These are phyloP conservation scores for Spergularia bocconei DNA, from an alignment of 148 eudicot genomes.

Conservation along the genomic window DNA sequence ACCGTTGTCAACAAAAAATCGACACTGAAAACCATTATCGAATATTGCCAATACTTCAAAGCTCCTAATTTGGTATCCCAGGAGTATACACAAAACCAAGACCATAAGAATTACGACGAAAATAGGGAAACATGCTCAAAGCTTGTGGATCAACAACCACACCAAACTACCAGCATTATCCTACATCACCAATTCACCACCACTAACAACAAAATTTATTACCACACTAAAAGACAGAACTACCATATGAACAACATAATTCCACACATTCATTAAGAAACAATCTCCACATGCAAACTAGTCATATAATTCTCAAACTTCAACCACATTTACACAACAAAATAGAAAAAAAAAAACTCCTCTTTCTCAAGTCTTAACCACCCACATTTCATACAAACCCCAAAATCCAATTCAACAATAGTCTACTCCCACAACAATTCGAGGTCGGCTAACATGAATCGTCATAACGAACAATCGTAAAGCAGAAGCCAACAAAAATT, in stretches of 20 bases:
- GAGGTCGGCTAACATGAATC: neutral
- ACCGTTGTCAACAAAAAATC: too few species aligned
- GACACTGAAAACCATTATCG: too few species aligned
- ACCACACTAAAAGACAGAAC: too few species aligned
- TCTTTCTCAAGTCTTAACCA: neutral
- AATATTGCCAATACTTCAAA: too few species aligned
- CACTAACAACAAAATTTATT: neutral
- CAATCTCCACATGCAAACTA: neutral
- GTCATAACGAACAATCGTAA: neutral
- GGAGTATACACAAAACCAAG: neutral
- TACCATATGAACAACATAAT: neutral
- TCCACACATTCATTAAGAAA: neutral
- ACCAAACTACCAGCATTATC: neutral
- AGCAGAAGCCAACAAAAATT: neutral
- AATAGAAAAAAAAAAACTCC: neutral
- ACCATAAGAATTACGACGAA: neutral
- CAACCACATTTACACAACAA: neutral
- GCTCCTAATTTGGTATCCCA: neutral
- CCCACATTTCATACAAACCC: constrained; percentile 11
- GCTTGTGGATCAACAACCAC: neutral
- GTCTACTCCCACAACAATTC: neutral
- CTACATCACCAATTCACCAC: constrained; percentile 1
- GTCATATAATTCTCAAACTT: neutral
- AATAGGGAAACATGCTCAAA: neutral
- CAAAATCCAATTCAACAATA: neutral